Conservation (phyloP, 495 filamentous ascomycete genomes). For the Echria macrotheca region DNA sequence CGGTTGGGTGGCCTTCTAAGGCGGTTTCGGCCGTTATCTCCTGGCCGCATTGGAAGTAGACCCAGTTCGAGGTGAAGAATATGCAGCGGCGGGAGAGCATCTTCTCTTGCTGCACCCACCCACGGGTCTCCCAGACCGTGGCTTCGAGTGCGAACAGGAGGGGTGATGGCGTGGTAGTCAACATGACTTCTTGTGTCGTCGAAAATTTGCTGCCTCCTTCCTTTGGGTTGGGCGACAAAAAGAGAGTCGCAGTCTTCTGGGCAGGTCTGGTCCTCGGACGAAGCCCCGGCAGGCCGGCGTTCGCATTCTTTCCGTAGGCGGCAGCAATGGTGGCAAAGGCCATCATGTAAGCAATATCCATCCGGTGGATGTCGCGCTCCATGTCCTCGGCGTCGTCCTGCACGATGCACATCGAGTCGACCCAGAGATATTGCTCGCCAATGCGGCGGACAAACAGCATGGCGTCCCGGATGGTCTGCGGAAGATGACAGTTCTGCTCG, state of each 20-base stretch:
- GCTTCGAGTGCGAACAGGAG: background rate
- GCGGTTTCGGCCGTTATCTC: no score
- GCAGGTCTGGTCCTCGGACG: background rate
- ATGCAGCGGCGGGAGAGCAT: background rate
- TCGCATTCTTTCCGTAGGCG: background rate
- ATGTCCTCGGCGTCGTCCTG: constrained; percentile 22
- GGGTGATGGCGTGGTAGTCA: background rate
- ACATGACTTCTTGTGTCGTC: background rate
- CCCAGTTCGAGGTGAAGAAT: background rate
- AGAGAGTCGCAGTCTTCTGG: background rate
- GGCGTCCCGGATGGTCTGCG: constrained; percentile 22
- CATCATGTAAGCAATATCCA: background rate
- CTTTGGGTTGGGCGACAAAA: background rate
- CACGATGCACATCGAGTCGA: constrained; percentile 33
- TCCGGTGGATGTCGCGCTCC: background rate
- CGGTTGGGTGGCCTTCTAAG: no score
- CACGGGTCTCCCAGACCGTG: background rate
- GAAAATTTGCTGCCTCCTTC: background rate
- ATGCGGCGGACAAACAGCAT: constrained; percentile 18
- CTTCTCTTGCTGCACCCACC: background rate
- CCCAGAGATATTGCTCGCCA: constrained; percentile 33
- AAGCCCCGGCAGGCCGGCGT: background rate
- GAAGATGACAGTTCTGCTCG: background rate
- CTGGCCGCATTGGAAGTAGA: background rate
- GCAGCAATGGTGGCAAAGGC: background rate